Base-by-base conservation (phyloP, 2,329 filamentous ascomycete genomes). In the Coniochaeta sp. region DNA sequence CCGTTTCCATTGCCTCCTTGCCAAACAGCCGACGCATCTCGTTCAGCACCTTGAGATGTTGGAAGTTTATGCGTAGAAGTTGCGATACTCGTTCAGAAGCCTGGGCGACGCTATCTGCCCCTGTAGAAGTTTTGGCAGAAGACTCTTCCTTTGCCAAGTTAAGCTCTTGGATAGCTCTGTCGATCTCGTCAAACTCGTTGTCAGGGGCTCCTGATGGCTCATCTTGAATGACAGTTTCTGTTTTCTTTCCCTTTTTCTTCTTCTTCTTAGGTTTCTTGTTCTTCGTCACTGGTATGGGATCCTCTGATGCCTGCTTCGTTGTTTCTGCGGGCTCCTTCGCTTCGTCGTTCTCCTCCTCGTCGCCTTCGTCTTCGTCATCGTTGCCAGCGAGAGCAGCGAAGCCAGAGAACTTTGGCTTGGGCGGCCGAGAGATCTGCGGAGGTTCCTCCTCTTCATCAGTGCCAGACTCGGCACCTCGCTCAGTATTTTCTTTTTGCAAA, bases 31-130 rank as follows among this genome's bases (percentile, higher is more conserved):
- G 77, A 58, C 81, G 88, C 91, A 99, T 97, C 76, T 99, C 95
- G 68, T 96, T 96, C 38, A 88, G 81, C 8, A 90, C 90, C 70
- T 93, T 93, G 12, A 99, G 82, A 66, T 92, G 85, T 65, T 89
- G 83, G 0, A 87, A 84, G 66, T 82, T 81, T 67, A 84, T 77
- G 33, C 74, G 71, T 1, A 85, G 71, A 7, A 83, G 73, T 33
- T 66, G 63, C 8, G 65, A 62, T 22, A 67, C 61, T 54, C 63
- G 60, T 6, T 59, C 52, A 31, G 62, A 69, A 60, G 56, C 31
- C 34, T 43, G 11, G 55, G 31, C 34, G 19, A 43, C 24, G 22
- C 19, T 22, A 22, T 38, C 31, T 38, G 31, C n/a, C 17, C 28
- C 22, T 1, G 54, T 28, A 38, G 54, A 22, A 12, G 33, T 17